A percentile compares a stretch with the other conserved stretches of the same genome.
phyloP scores from a whole-genome alignment of 2,329 filamentous ascomycete genomes.

The Didymellaceae sp. region DNA sequence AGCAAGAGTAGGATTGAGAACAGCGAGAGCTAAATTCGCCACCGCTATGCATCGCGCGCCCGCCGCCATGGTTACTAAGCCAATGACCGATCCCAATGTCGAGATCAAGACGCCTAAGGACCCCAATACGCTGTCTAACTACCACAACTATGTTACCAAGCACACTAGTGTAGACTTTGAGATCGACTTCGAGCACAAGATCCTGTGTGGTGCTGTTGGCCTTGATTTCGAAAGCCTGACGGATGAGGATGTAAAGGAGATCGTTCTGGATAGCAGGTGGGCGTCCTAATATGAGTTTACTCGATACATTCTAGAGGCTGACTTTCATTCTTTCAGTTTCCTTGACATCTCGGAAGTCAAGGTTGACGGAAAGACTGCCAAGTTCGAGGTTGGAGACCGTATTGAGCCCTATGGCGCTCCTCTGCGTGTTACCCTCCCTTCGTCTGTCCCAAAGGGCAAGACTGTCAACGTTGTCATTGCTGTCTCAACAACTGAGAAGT shows the following conservation, averaged over 20 bases:
- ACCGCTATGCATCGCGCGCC: constrained; percentile 31
- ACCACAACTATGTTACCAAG: constrained; percentile 82
- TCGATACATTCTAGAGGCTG: neutral
- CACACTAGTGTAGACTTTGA: constrained; percentile 83
- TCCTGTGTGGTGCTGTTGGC: constrained; percentile 76
- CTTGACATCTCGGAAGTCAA: constrained; percentile 75
- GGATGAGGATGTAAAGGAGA: constrained; percentile 73
- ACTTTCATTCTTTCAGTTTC: constrained; percentile 54
- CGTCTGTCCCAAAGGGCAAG: constrained; percentile 55
- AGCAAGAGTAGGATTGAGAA: neutral
- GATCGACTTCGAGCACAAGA: constrained; percentile 82
- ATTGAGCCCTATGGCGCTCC: constrained; percentile 77
- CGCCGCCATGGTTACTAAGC: constrained; percentile 45
- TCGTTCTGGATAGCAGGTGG: constrained; percentile 84
- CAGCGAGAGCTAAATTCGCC: constrained; percentile 4
- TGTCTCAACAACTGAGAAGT: constrained; percentile 82
- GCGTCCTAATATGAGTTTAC: too few relatives aligned
- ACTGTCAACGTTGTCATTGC: constrained; percentile 55
- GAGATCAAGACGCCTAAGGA: constrained; percentile 66
- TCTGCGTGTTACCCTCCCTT: constrained; percentile 64
- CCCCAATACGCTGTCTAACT: constrained; percentile 91
- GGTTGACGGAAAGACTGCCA: constrained; percentile 67
- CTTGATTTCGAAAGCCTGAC: constrained; percentile 80
- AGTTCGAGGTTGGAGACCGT: constrained; percentile 75
- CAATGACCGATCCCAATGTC: constrained; percentile 45